Conservation (phyloP, 176 grass and related monocot species). For the Musa schizocarpa region DNA sequence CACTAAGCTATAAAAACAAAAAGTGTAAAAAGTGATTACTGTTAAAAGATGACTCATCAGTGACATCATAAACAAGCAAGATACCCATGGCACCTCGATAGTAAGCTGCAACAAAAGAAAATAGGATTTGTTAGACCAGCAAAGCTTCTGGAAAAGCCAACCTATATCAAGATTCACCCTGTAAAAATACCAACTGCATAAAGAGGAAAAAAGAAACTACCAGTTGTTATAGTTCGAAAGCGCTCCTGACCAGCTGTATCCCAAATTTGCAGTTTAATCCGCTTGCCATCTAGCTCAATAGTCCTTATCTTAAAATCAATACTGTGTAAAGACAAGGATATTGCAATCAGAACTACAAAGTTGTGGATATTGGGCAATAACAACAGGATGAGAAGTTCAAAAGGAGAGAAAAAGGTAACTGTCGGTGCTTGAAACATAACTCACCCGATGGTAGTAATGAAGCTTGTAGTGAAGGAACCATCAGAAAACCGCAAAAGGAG, state of each 20-base stretch:
- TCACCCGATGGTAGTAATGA: conserved; percentile 23
- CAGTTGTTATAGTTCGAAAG: conserved; percentile 23
- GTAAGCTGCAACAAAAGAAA: conserved; percentile 3
- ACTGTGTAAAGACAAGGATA: background rate
- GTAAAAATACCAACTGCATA: background rate
- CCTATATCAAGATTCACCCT: background rate
- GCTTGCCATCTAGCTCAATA: conserved; percentile 19
- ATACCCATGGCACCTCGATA: conserved; percentile 23
- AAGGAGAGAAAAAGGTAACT: background rate
- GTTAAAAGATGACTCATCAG: conserved; percentile 20
- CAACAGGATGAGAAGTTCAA: background rate
- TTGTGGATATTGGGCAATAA: background rate
- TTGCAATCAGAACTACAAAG: background rate
- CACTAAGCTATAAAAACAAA: background rate
- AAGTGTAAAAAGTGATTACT: conserved; percentile 5
- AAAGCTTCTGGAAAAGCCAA: background rate
- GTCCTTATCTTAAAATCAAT: conserved; percentile 26
- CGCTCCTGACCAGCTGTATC: conserved; percentile 22
- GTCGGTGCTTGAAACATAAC: background rate
- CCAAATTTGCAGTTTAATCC: conserved; percentile 26
- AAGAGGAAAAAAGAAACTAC: background rate
- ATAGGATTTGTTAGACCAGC: background rate
- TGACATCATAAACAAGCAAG: conserved; percentile 21
- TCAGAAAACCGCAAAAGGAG: conserved; percentile 20
- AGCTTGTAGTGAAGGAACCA: conserved; percentile 22